Evolutionary conservation across 805 yeast species (phyloP).

Genomic region (Candida tibetensis): DNA sequence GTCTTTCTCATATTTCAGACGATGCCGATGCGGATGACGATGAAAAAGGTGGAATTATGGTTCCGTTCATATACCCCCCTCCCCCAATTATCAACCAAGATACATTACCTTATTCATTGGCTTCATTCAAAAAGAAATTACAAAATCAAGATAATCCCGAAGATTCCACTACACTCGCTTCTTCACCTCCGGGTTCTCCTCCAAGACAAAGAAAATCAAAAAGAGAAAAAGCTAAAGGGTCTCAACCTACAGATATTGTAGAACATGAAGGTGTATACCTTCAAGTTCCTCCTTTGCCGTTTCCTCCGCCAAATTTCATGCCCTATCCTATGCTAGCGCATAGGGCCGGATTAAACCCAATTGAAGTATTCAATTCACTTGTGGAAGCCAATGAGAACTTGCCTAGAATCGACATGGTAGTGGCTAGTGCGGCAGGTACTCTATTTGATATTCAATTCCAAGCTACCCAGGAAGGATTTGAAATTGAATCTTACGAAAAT

Average conservation of each 20-base stretch:
- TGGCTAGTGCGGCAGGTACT: slow-evolving; percentile 47
- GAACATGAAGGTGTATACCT: slow-evolving; percentile 6
- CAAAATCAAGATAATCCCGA: neutral
- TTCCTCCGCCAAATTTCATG: slow-evolving; percentile 45
- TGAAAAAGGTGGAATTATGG: slow-evolving; percentile 31
- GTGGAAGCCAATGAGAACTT: slow-evolving; percentile 34
- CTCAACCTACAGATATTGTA: slow-evolving; percentile 1
- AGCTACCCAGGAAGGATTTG: slow-evolving; percentile 34
- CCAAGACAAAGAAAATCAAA: slow-evolving; percentile 3
- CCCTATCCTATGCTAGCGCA: slow-evolving; percentile 42
- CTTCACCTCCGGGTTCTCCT: slow-evolving; percentile 2
- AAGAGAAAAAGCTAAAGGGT: slow-evolving; percentile 4
- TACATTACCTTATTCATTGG: slow-evolving; percentile 21
- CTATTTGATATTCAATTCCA: slow-evolving; percentile 34
- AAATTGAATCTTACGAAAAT: slow-evolving; percentile 17
- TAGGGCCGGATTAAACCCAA: slow-evolving; percentile 31
- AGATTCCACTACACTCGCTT: neutral
- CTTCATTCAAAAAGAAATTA: slow-evolving; percentile 7
- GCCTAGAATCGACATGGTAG: slow-evolving; percentile 43
- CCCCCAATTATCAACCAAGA: slow-evolving; percentile 31
- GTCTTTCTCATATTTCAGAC: slow-evolving; percentile 4
- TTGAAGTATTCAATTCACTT: slow-evolving; percentile 34
- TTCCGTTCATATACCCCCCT: slow-evolving; percentile 44
- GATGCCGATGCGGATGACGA: slow-evolving; percentile 1
- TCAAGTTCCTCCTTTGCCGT: slow-evolving; percentile 40